Evolutionary conservation across 257 asterid genomes (phyloP).

Genomic region (Jasminum sambac): DNA sequence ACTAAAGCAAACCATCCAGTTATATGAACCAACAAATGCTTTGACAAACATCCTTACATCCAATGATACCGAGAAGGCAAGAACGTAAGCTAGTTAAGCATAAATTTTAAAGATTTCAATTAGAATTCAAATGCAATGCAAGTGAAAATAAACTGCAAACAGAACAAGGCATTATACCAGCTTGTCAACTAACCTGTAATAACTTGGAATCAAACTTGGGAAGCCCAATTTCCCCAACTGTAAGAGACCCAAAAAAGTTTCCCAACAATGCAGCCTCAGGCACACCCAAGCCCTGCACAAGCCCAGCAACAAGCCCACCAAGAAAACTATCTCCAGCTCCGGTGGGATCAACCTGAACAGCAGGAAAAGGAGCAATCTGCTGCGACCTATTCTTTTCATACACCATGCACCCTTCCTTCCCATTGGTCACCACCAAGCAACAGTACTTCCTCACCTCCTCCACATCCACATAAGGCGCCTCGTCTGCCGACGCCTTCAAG

Average conservation of each 20-base stretch:
- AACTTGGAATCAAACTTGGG: constrained; percentile 65
- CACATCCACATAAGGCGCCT: constrained; percentile 67
- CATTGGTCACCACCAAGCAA: constrained; percentile 87
- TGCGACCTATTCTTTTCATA: constrained; percentile 55
- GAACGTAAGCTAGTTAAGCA: constrained; percentile 9
- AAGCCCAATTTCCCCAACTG: constrained; percentile 80
- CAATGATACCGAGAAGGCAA: constrained; percentile 6
- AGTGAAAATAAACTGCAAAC: neutral
- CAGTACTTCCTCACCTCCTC: constrained; percentile 69
- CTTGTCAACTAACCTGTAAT: constrained; percentile 61
- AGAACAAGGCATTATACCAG: neutral
- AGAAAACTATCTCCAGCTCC: constrained; percentile 98
- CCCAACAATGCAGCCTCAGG: constrained; percentile 92
- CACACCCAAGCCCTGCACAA: constrained; percentile 64
- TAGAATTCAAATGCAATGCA: neutral
- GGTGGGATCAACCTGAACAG: constrained; percentile 89
- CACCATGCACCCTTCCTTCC: constrained; percentile 80
- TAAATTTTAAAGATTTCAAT: neutral
- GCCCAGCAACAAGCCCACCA: constrained; percentile 87
- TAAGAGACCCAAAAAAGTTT: constrained; percentile 82
- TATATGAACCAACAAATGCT: neutral
- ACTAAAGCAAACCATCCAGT: constrained; percentile 10
- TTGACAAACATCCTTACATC: neutral
- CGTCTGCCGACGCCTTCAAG: constrained; percentile 84
- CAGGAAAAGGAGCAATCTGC: constrained; percentile 65